These are phyloP conservation scores for Apophysomyces elegans DNA, from an alignment of 371 early-diverging fungal species.

Conservation along the genomic window DNA sequence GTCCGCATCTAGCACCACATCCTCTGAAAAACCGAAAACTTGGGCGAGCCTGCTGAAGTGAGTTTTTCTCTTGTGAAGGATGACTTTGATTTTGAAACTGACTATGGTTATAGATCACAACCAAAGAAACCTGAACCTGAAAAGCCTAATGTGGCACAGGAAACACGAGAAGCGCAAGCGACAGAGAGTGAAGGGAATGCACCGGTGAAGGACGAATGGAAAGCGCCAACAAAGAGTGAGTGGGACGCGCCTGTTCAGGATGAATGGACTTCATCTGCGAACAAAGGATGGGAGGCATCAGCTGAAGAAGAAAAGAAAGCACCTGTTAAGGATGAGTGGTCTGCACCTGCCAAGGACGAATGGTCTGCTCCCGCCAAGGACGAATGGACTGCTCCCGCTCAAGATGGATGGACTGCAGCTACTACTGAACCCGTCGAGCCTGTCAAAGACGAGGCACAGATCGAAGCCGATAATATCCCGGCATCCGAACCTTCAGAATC, in stretches of 20 bases:
- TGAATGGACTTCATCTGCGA: constrained; percentile 25
- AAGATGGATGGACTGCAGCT: constrained; percentile 29
- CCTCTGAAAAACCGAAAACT: constrained; percentile 53
- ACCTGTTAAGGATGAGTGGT: constrained; percentile 20
- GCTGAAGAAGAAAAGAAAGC: constrained; percentile 17
- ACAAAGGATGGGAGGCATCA: constrained; percentile 20
- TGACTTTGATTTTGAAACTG: constrained; percentile 3
- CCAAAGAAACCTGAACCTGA: constrained; percentile 52
- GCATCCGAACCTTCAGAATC: constrained; percentile 9
- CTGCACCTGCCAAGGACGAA: constrained; percentile 16
- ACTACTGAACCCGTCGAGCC: constrained; percentile 14
- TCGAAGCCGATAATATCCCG: background rate
- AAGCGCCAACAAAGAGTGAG: constrained; percentile 12
- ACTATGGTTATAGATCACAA: constrained; percentile 23
- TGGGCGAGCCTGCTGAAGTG: constrained; percentile 82
- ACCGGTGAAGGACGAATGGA: constrained; percentile 17
- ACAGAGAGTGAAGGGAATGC: constrained; percentile 24
- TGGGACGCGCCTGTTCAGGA: constrained; percentile 25
- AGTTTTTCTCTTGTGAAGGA: constrained; percentile 21
- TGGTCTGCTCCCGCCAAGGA: constrained; percentile 12
- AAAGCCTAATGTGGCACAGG: constrained; percentile 16
- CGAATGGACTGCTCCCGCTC: constrained; percentile 13
- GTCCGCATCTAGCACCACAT: constrained; percentile 36
- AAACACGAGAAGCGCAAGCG: constrained; percentile 21
- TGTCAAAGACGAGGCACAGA: constrained; percentile 12